Base-by-base conservation (phyloP, 2,329 filamentous ascomycete species). In the Bertia moriformis region DNA sequence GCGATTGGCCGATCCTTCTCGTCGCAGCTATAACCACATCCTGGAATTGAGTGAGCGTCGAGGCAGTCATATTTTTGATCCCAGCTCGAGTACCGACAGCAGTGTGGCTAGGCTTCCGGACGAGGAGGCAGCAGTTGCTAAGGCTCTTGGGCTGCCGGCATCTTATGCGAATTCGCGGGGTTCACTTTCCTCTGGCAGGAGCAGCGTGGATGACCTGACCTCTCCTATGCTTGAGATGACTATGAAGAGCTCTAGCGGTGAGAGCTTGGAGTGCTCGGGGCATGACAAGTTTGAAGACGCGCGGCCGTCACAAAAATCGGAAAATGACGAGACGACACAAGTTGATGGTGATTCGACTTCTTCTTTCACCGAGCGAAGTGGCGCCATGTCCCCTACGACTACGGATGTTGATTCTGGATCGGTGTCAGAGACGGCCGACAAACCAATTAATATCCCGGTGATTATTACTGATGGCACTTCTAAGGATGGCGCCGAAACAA, bases 1-100 rank as follows among this genome's bases (percentile, higher is more conserved):
- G 56, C 69, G 80, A 39, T 66, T 71, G 38, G 67, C 71, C 35
- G 77, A 84, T 47, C 76, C 78, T 7, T 62, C 61, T 17, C 61
- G 79, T 39, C 68, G 70, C 44, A 70, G 71, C 36, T 84, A 84
- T 53, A 68, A 71, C 43, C 71, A 78, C 37, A 73, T 84, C 40
- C 56, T 84, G 22, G 70, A 73, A 47, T 67, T 77, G 49, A 76
- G 70, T 38, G 68, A 13, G 10, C 32, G 15, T 10, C 32, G 32
- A 7, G 66, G 38, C 12, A 64, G 69, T 15, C 65, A 67, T 39
- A 56, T 74, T 22, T 63, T 77, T 37, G 66, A 72, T 44, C 55
- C 56, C 5, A 60, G 59, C 22, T 61, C 66, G 27, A 65, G 65
- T 19, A 58, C 51, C 10, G 55, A 65, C 32, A 67, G 59, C 42